Percentiles rank a stretch among this genome's conserved stretches.
Conservation (phyloP, 1,284 basidiomycete genomes). For the Pulveroboletus sp. region DNA sequence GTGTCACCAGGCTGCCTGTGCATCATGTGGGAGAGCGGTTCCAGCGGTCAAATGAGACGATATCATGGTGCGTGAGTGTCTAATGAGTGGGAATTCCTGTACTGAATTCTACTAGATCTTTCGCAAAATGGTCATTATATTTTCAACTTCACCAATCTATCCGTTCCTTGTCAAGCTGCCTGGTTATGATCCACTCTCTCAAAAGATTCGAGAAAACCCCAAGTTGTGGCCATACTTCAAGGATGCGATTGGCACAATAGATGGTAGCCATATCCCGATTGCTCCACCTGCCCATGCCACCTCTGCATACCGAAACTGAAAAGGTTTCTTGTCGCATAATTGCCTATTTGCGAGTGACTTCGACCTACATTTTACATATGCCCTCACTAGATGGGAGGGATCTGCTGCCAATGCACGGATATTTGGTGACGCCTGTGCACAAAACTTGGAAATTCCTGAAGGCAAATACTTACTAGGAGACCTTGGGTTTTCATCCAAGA, state of each 20-base stretch:
- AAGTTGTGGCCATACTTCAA: not conserved
- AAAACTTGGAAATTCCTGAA: not conserved
- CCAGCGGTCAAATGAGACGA: not conserved
- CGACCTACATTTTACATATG: not conserved
- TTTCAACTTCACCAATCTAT: not conserved
- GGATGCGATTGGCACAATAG: not conserved
- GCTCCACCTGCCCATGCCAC: not conserved
- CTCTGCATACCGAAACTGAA: not conserved
- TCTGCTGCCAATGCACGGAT: not conserved
- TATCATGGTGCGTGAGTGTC: not conserved
- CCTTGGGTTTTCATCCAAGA: not conserved
- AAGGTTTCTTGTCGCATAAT: not conserved
- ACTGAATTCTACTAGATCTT: too few species aligned
- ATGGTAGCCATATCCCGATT: not conserved
- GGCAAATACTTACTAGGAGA: not conserved
- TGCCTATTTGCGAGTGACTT: not conserved
- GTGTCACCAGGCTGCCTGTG: not conserved
- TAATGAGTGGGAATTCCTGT: too few species aligned
- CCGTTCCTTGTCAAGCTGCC: not conserved
- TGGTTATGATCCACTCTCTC: too few species aligned
- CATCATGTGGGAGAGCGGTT: not conserved
- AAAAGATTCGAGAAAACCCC: too few species aligned
- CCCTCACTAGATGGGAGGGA: not conserved
- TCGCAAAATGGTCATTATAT: not conserved
- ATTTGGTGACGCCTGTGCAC: not conserved